Conservation (phyloP, 108 stramenopile genomes). For the Aurantiochytrium sp. region DNA sequence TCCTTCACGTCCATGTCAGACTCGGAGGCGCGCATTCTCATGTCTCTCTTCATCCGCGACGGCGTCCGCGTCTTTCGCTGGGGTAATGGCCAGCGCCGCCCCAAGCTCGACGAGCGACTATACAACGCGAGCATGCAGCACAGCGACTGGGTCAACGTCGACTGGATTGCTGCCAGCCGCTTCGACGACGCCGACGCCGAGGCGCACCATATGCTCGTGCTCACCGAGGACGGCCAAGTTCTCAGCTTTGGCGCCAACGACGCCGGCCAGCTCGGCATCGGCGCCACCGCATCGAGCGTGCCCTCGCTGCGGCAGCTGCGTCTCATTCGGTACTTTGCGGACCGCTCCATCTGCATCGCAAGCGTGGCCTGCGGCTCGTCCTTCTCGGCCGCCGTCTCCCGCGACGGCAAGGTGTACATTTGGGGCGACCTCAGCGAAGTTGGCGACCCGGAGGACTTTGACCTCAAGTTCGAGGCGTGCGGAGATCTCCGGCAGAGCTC, state of each 20-base stretch:
- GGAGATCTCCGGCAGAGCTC: neutral
- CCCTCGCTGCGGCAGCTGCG: neutral
- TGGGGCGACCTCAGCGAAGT: neutral
- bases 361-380: neutral
- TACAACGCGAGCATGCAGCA: neutral
- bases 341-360: neutral
- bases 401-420: constrained; percentile 2
- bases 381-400: neutral
- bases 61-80: neutral
- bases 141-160: neutral
- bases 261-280: neutral
- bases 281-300: neutral
- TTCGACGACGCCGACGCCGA: neutral
- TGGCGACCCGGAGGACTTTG: neutral
- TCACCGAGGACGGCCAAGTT: constrained; percentile 2
- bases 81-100: neutral
- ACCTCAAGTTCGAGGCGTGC: neutral
- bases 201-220: neutral
- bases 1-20: neutral
- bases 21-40: neutral
- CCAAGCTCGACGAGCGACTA: neutral
- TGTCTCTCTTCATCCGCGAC: neutral
- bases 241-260: neutral
- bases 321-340: neutral
- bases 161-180: neutral